Base-by-base conservation (phyloP, 1,284 basidiomycete species). In the Moesziomyces sp. region DNA sequence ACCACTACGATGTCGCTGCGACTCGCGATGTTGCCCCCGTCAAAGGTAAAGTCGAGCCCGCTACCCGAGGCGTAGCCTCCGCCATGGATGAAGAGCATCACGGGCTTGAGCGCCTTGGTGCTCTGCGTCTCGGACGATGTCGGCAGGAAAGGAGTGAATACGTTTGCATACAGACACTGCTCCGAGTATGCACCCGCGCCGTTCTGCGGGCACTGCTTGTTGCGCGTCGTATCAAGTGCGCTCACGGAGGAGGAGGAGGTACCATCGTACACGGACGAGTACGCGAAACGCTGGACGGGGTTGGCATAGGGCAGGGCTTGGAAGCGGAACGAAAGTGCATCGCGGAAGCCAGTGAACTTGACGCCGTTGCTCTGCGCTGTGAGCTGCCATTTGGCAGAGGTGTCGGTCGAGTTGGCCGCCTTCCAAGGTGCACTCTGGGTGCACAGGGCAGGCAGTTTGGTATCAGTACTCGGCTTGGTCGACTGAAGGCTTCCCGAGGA, bases 91-190 rank as follows among this genome's bases (percentile, higher is more conserved):
- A 75, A 88, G 86, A 87, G 85, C 21, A 89, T 85, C 11, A 91
- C 88, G 0, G 90, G 89, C 23, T 89, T 86, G 18, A 87, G 83
- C 8, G 47, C 26, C 8, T 43, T 46, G 44, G 46, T 38, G 38
- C 18, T 48, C 11, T 52, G 28, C 3, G 28, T 40, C 9, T 63
- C 54, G 16, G 55, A 30, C 3, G 86, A 83, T n/a, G 79, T 83
- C 1, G 84, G 86, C 51, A 85, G 76, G 80, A 79, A 81, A 4
- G 89, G 88, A 24, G 85, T 87, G 50, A 88, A 84, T 16, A 91
- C 86, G 74, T 90, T 90, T 66, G 90, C 74, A 0, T 86, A 87
- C 30, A 90, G 82, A 77, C 89, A 89, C 87, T 80, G 80, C 46
- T 86, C 83, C 0, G 66, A 52, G 52, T 65, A 74, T 1, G 46